Conservation (phyloP, 352 stramenopile species). For the Pythium grandisporangium region DNA sequence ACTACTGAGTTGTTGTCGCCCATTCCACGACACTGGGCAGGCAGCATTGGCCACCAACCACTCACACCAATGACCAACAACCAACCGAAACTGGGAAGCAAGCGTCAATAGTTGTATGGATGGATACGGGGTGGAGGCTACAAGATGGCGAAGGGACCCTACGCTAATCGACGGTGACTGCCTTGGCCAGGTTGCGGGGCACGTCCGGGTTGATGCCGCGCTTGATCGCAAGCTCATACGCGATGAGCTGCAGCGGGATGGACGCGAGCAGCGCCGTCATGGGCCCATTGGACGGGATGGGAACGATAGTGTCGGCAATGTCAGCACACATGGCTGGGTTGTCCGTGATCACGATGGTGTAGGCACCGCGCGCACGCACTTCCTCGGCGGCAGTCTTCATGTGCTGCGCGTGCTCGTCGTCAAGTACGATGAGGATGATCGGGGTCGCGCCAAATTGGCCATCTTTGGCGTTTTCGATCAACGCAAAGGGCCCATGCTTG, state of each 20-base stretch:
- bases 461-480: constrained; percentile 93
- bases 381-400: constrained; percentile 95
- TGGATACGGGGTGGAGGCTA: background rate
- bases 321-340: constrained; percentile 90
- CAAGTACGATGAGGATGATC: constrained; percentile 96
- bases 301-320: constrained; percentile 90
- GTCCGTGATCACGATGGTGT: constrained; percentile 98
- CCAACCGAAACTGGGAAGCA: too few species aligned
- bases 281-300: constrained; percentile 94
- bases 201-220: constrained; percentile 98
- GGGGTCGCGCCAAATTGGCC: constrained; percentile 94
- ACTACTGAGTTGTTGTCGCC: background rate
- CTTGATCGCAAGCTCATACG: constrained; percentile 96
- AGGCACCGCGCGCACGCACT: constrained; percentile 93
- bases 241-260: constrained; percentile 96
- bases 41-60: too few species aligned
- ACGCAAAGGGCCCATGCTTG: constrained; percentile 98
- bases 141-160: constrained; percentile 2
- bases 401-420: constrained; percentile 94
- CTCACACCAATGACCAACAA: too few species aligned
- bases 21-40: too few species aligned
- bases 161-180: constrained; percentile 98
- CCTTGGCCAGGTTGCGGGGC: constrained; percentile 97
- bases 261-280: constrained; percentile 95
- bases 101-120: background rate